A percentile compares a stretch with the other conserved stretches of the same genome.
Evolutionary conservation across 768 basidiomycete genomes (phyloP).

Genomic region (Termitomyces eurrhizus): DNA sequence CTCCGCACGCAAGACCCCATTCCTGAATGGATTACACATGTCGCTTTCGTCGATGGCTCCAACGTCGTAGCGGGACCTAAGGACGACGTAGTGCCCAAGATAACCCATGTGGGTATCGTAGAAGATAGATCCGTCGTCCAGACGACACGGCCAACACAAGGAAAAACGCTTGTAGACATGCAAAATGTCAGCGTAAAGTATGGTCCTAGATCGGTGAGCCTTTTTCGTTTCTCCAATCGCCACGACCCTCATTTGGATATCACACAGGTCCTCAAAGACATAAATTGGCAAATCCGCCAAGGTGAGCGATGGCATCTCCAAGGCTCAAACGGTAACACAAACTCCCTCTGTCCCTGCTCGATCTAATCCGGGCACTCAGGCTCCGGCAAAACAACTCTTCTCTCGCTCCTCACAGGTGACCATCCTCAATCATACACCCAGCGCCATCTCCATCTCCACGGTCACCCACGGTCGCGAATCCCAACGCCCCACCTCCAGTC

Average conservation of each 20-base stretch:
- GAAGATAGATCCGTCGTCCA: background rate
- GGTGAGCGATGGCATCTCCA: constrained; percentile 90
- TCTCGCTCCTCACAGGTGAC: constrained; percentile 88
- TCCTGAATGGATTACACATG: constrained; percentile 69
- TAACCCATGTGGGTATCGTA: background rate
- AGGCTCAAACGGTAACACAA: constrained; percentile 72
- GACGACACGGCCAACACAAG: background rate
- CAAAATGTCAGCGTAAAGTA: constrained; percentile 70
- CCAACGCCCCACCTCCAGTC: constrained; percentile 66
- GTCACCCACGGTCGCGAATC: constrained; percentile 55
- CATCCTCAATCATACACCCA: constrained; percentile 94
- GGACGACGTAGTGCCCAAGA: constrained; percentile 32
- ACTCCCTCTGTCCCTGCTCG: background rate
- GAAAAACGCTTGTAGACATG: constrained; percentile 50
- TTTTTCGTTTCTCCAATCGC: background rate
- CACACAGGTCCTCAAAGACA: constrained; percentile 63
- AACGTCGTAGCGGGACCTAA: constrained; percentile 50
- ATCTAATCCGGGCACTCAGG: constrained; percentile 39
- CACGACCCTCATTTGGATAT: background rate
- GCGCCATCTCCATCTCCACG: constrained; percentile 32
- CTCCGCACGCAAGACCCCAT: constrained; percentile 67
- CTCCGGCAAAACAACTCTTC: constrained; percentile 92
- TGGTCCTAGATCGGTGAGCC: constrained; percentile 51
- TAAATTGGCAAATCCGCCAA: constrained; percentile 78
- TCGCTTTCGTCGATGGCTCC: constrained; percentile 51